Evolutionary conservation across 2,329 filamentous ascomycete genomes (phyloP), one percentile per base, ranked within the genome.

Genomic region (Colletotrichum chrysophilum): DNA sequence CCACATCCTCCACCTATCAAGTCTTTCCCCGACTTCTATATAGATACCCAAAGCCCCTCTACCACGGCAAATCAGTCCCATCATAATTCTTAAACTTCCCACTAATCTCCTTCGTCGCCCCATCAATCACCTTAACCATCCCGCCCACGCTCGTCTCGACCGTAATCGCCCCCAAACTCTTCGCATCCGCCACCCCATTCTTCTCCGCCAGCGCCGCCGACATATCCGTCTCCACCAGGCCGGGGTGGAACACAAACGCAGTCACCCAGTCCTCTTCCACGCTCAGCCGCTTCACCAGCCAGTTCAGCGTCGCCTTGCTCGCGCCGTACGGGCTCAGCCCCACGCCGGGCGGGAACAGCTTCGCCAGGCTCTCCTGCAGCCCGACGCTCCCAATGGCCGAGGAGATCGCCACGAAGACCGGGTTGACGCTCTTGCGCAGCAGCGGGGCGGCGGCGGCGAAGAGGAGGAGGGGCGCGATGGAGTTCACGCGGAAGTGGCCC

Each of bases 401-500:
- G 4, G 79, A 80, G 12, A 83, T 77, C 28, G 79, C 79, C 6
- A 80, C 71, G 70, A 83, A 83, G 52, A 81, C 80, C 48, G 80
- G 78, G 70, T 60, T 73, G 34, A 14, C 36, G 36, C 48, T 62
- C 24, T 21, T 77, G 26, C 75, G 73, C 5, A 86, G 79, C 4
- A 86, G 76, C 1, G 81, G 77, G n/a, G 73, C 74, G 8, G 77
- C 65, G 16, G 82, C 82, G 67, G 79, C 79, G 30, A 75, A 62
- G n/a, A 77, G 76, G 12, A 66, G 16, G 24, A 77, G 10, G 2
- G 76, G 76, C 6, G 73, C 74, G 38, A 70, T 28, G 2, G 74
- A 21, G 78, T 90, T 90, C 61, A 87, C 76, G 1, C 83, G 78
- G 65, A 88, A 79, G 77, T 87, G 84, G 2, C 81, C 78, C 3